Evolutionary conservation across 305 asterid genomes (phyloP), one percentile per base, ranked within the genome.

Genomic region (Solanum hybrid): DNA sequence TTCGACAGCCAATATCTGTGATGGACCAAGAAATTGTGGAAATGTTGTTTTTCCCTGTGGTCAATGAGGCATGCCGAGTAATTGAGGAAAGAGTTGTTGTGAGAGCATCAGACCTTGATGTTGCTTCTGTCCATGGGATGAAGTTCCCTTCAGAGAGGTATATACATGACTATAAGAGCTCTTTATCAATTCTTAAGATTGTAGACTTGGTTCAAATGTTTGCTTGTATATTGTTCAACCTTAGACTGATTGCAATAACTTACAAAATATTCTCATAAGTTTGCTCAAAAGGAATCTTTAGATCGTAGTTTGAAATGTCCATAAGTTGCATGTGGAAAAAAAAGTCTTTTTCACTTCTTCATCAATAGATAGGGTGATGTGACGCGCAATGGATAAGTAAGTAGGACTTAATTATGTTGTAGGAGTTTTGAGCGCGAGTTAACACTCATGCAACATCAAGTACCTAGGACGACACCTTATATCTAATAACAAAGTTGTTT

Each of bases 41-140:
- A 88, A 91, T 91, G 92, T 11, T 91, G 4, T 87, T 91, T 37
- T 89, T 90, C 16, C 92, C 90, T 39, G 92, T 88, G 37, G 35
- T 91, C 11, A 91, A 90, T 73, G 93, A 91, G 88, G 89, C 89
- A 28, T 61, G 74, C 46, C 89, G 90, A 11, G 87, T 89, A 26
- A 86, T 89, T 61, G 88, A 64, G 31, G 92, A 91, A 28, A 51
- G 89, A 18, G 86, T 88, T 88, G 83, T 88, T 83, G 51, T 24
- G 14, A 88, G 87, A 89, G 84, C 84, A 75, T 88, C 92, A 46
- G 89, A 90, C 73, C 90, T 89, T 36, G 93, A 91, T 26, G 77
- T 88, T 88, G 90, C 92, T 76, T 85, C 90, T 88, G 89, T 91
- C 34, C 42, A 75, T 22, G 88, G 93, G 42, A 76, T 90, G 93